Evolutionary conservation across 2,329 filamentous ascomycete species (phyloP), one percentile per base, ranked within the genome.

Genomic region (Nothophoma quercina): DNA sequence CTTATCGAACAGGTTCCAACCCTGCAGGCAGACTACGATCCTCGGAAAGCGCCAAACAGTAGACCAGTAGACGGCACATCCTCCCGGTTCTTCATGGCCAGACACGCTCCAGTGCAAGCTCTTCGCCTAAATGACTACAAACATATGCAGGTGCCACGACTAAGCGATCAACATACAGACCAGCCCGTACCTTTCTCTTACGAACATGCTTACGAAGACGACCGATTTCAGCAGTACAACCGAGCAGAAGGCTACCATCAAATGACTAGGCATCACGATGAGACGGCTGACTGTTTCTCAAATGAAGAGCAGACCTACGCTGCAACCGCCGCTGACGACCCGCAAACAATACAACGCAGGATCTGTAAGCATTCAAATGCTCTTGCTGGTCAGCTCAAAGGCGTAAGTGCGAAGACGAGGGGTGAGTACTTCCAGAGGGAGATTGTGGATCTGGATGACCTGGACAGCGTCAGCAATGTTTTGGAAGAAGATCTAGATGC

Each of bases 1-100:
- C 56, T 74, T 6, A 59, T 76, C 10, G 73, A 75, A 45, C 56
- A 60, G 2, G 62, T 69, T 3, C 21, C 41, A 15, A 18, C 23
- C n/a, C 21, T n/a, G 13, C 23, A 30, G 9, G 6, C 10, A 5
- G 26, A 9, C 8, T 13, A 12, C 10, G 4, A 9, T 3, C 2
- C 10, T 12, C 21, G 7, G 6, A 7, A 26, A 13, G n/a, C 15
- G 13, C 23, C 25, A 1, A 21, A 40, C 3, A 15, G 19, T 16
- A 19, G 2, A 3, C 2, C n/a, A 19, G 8, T 23, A 12, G 15
- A 34, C 13, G 16, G 8, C 12, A 12, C 36, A 22, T 21, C 18
- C 1, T 52, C 42, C 18, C 36, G 19, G n/a, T 38, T 42, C 32
- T 42, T 52, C 15, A 2, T 12, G 13, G 5, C 26, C 8, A 32